Base-by-base conservation (phyloP, 139 green algal species). In the Desmodesmus armatus region DNA sequence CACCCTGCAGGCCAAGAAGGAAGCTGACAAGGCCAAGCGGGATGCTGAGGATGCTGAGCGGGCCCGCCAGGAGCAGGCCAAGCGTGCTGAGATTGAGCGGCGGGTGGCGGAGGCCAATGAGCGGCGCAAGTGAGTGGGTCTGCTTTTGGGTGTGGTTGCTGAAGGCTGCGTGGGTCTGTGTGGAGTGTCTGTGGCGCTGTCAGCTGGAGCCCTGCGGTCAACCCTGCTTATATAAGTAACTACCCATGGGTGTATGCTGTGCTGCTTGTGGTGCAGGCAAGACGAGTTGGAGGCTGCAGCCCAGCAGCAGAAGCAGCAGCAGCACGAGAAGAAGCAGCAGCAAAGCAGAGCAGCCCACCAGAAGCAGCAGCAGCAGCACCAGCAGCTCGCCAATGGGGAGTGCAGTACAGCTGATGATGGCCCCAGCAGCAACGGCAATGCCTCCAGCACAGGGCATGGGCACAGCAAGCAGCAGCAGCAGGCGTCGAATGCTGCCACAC, bases 21-120 rank as follows among this genome's bases (percentile, higher is more conserved):
- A 94, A 41, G 82, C 60, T 33, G 90, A 95, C 74, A 72, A 65
- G 0, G 43, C 62, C 7, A 87, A 93, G 84, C 90, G 87, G n/a
- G 89, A 90, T 58, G 92, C 84, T 0, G 87, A 92, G 73, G 92
- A 91, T 71, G 88, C 78, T 27, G 87, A 84, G 39, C 80, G 40
- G 66, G 72, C 65, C 33, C 82, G 86, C 44, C 79, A 82, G 78
- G 75, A 86, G 63, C 39, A 78, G 31, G 47, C 78, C 35, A 49
- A 60, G 2, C 60, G 35, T 33, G 51, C n/a, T 29, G 78, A 77
- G 47, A 29, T 49, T 21, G 19, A 70, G 49, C 11, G 23, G 74
- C 51, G 23, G 53, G 17, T 33, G 13, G 72, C 39, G 70, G 73
- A 78, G 74, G 77, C 77, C 7, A 69, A 19, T 43, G 40, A 63